These are phyloP conservation scores for Physcomitrellopsis africana DNA, from an alignment of 225 moss, liverwort and hornwort genomes.

Conservation along the genomic window DNA sequence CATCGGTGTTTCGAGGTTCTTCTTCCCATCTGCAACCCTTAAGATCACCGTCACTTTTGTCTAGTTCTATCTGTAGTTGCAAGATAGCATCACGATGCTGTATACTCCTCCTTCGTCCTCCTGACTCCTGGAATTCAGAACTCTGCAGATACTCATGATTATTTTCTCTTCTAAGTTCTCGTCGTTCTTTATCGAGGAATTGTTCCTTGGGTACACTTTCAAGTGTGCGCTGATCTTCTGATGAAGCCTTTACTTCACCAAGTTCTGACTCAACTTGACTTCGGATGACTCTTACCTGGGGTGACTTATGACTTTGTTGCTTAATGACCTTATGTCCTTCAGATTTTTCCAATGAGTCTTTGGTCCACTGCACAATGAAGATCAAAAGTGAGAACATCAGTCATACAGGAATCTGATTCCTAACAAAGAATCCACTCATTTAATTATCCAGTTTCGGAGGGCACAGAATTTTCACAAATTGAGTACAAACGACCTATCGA, in stretches of 20 bases:
- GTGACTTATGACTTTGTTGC: too few relatives aligned
- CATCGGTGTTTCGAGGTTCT: constrained; percentile 40
- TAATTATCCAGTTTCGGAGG: too few relatives aligned
- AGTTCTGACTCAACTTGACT: too few relatives aligned
- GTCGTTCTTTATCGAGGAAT: constrained; percentile 35
- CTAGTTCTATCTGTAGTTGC: constrained; percentile 63
- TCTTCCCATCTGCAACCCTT: constrained; percentile 59
- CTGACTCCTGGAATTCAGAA: constrained; percentile 37
- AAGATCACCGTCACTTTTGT: constrained; percentile 54
- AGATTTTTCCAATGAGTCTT: too few relatives aligned
- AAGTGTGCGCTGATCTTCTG: constrained; percentile 46
- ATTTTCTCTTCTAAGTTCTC: constrained; percentile 26
- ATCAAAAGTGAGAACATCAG: too few relatives aligned
- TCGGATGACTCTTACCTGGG: too few relatives aligned
- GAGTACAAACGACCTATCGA: too few relatives aligned
- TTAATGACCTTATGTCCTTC: too few relatives aligned
- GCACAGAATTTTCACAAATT: too few relatives aligned
- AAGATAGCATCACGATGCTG: constrained; percentile 60
- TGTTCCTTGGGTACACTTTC: constrained; percentile 45
- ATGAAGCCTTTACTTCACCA: constrained; percentile 24
- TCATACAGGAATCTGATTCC: too few relatives aligned
- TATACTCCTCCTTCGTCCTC: constrained; percentile 36
- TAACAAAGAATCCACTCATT: too few relatives aligned
- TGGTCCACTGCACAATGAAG: too few relatives aligned
- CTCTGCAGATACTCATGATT: constrained; percentile 19